phyloP scores from a whole-genome alignment of 257 asterid species.

The Ajuga chamaepitys region DNA sequence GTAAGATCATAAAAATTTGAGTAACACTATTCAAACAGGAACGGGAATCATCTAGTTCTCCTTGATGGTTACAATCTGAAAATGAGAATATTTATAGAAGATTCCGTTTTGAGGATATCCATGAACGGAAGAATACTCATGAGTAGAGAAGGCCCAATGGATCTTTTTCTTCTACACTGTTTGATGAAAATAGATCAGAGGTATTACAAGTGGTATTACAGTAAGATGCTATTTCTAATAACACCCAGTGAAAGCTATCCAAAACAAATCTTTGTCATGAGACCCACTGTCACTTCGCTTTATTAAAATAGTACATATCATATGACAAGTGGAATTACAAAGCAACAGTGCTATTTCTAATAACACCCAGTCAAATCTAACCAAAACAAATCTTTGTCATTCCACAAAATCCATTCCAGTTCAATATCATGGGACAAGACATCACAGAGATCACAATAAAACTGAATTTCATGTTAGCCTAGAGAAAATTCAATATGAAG shows the following conservation, averaged over 20 bases:
- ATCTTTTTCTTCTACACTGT: too few species aligned
- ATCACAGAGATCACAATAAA: neutral
- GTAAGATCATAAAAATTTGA: constrained; percentile 1
- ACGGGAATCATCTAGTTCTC: neutral
- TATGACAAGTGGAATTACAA: neutral
- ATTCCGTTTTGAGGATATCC: neutral
- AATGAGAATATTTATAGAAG: neutral
- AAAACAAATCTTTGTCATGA: too few species aligned
- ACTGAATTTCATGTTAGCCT: neutral
- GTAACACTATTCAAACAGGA: neutral
- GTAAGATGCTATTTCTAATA: too few species aligned
- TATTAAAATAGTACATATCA: neutral
- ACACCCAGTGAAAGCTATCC: too few species aligned
- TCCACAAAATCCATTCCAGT: neutral
- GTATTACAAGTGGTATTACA: too few species aligned
- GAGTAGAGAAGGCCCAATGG: neutral
- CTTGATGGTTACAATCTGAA: neutral
- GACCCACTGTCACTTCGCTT: neutral
- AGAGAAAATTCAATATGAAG: neutral
- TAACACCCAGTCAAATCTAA: neutral
- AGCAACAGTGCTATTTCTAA: neutral
- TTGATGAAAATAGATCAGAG: too few species aligned
- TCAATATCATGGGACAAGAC: neutral
- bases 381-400: neutral
- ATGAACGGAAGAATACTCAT: neutral